Percentiles rank a stretch among this genome's conserved stretches.
phyloP scores from a whole-genome alignment of 1,139 yeast species.

The Insectozyma bohioensis region DNA sequence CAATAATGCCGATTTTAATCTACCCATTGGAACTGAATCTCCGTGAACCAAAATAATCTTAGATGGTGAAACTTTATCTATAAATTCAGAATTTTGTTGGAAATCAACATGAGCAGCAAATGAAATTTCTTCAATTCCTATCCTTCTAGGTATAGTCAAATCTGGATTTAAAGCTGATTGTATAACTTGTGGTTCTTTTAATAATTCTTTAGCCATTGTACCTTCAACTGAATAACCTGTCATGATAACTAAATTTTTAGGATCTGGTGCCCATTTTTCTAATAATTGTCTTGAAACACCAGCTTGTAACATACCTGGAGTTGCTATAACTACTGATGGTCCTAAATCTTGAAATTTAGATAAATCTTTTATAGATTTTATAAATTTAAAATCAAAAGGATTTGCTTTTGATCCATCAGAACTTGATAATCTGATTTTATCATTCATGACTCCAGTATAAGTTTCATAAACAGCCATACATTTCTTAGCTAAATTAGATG shows the following conservation, averaged over 20 bases:
- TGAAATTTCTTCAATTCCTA: slow-evolving; percentile 90
- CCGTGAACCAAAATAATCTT: slow-evolving; percentile 92
- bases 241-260: slow-evolving; percentile 79
- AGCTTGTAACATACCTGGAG: slow-evolving; percentile 97
- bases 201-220: slow-evolving; percentile 88
- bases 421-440: slow-evolving; percentile 72
- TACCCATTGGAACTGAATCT: slow-evolving; percentile 97
- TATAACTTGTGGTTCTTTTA: slow-evolving; percentile 86
- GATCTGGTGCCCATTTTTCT: slow-evolving; percentile 97
- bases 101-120: slow-evolving; percentile 99
- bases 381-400: slow-evolving; percentile 88
- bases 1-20: slow-evolving; percentile 86
- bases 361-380: slow-evolving; percentile 74
- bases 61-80: slow-evolving; percentile 81
- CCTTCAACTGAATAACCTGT: slow-evolving; percentile 99
- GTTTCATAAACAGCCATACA: slow-evolving; percentile 98
- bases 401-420: slow-evolving; percentile 44
- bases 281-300: slow-evolving; percentile 89
- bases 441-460: slow-evolving; percentile 96
- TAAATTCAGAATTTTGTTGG: slow-evolving; percentile 88
- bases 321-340: slow-evolving; percentile 93
- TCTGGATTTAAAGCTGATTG: slow-evolving; percentile 82
- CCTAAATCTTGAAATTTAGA: slow-evolving; percentile 91
- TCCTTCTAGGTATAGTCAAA: slow-evolving; percentile 78
- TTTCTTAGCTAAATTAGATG: slow-evolving; percentile 89